Evolutionary conservation across 148 eudicot species (phyloP).

Genomic region (Amaranthus palmeri): DNA sequence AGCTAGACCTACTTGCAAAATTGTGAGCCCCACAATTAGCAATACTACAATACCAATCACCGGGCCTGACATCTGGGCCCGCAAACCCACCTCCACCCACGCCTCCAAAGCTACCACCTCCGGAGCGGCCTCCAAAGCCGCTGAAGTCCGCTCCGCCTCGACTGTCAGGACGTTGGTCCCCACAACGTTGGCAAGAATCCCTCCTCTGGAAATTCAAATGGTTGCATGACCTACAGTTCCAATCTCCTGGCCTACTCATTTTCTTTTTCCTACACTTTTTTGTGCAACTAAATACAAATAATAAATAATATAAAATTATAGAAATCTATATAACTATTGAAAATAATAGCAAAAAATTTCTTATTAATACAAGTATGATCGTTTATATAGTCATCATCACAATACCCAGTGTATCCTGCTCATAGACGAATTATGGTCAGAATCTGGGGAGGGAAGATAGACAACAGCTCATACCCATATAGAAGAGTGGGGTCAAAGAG

Average conservation of each 20-base stretch:
- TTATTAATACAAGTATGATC: too few relatives aligned
- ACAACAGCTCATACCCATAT: too few relatives aligned
- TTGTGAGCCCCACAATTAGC: constrained; percentile 94
- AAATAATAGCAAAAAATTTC: too few relatives aligned
- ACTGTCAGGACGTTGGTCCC: constrained; percentile 54
- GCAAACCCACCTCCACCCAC: constrained; percentile 27
- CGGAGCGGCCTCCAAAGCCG: constrained; percentile 32
- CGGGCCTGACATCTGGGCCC: constrained; percentile 97
- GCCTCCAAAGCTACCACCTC: constrained; percentile 32
- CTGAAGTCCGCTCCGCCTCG: constrained; percentile 35
- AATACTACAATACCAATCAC: constrained; percentile 89
- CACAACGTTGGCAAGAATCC: constrained; percentile 94
- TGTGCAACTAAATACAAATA: too few relatives aligned
- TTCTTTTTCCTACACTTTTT: not conserved
- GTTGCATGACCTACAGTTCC: constrained; percentile 95
- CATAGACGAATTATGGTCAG: too few relatives aligned
- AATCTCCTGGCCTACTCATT: constrained; percentile 98
- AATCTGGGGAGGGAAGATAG: too few relatives aligned
- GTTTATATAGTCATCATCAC: too few relatives aligned
- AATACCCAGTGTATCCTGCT: too few relatives aligned
- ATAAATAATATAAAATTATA: too few relatives aligned
- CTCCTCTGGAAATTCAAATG: constrained; percentile 94
- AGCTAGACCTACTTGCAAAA: constrained; percentile 95
- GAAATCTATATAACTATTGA: not conserved
- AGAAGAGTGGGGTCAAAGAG: too few relatives aligned